Evolutionary conservation across 2,329 filamentous ascomycete species (phyloP).

Genomic region (Waltergamsia citrina): DNA sequence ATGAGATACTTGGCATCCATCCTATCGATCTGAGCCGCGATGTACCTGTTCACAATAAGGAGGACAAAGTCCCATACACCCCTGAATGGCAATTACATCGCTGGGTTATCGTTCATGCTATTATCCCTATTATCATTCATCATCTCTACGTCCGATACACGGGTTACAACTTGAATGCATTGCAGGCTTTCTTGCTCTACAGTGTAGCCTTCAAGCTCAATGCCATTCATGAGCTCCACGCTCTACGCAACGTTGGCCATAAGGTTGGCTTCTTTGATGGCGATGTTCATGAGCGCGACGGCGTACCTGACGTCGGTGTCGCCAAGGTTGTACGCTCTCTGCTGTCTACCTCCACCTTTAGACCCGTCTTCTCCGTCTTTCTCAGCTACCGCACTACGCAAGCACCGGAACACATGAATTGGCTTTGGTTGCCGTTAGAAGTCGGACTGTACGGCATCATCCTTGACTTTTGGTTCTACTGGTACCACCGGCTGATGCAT

Average conservation of each 20-base stretch:
- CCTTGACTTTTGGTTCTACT: conserved; percentile 34
- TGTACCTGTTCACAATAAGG: conserved; percentile 19
- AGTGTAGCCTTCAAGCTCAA: conserved; percentile 17
- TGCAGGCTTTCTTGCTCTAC: conserved; percentile 13
- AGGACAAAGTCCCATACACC: conserved; percentile 19
- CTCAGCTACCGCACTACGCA: conserved; percentile 13
- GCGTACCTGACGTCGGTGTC: conserved; percentile 19
- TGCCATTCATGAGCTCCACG: conserved; percentile 16
- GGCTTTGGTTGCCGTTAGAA: conserved; percentile 25
- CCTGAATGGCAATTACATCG: conserved; percentile 15
- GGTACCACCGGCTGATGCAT: conserved; percentile 32
- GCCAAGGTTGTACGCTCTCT: conserved; percentile 12
- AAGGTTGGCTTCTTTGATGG: conserved; percentile 16
- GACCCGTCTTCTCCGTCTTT: conserved; percentile 12
- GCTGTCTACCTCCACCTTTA: conserved; percentile 9
- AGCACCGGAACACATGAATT: conserved; percentile 10
- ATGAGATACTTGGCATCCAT: conserved; percentile 9
- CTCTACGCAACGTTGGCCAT: conserved; percentile 19
- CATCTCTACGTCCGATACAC: conserved; percentile 6
- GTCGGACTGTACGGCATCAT: conserved; percentile 29
- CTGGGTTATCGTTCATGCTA: conserved; percentile 21
- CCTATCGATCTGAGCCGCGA: conserved; percentile 7
- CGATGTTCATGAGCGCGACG: conserved; percentile 21
- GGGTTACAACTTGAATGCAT: conserved; percentile 6
- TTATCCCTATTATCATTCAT: conserved; percentile 12